Percentiles rank a stretch among this genome's conserved stretches.
phyloP scores from a whole-genome alignment of 2,329 filamentous ascomycete genomes.

The Paraconiothyrium sp. region DNA sequence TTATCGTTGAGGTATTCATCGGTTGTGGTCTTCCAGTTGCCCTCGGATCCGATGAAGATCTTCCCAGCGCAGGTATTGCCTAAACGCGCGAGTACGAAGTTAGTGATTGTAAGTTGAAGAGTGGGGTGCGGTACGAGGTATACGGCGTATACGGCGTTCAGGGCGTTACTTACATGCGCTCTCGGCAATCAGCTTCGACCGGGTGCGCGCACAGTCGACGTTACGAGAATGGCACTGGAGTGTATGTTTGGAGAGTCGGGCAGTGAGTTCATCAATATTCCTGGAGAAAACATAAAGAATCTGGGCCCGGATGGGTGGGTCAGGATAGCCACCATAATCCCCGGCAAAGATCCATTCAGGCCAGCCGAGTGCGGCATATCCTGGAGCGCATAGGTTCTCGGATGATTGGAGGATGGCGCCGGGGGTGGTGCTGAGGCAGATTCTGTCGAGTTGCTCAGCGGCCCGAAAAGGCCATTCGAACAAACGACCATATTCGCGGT shows the following conservation, averaged over 20 bases:
- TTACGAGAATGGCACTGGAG: neutral
- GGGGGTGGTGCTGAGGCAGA: conserved; percentile 4
- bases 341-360: conserved; percentile 19
- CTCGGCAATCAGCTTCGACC: conserved; percentile 14
- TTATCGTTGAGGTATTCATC: conserved; percentile 18
- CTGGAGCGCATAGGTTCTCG: conserved; percentile 21
- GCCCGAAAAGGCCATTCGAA: conserved; percentile 8
- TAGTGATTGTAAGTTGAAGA: too few relatives aligned
- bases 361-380: conserved; percentile 19
- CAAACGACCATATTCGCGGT: neutral
- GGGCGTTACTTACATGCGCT: conserved; percentile 10
- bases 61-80: conserved; percentile 19
- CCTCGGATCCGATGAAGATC: conserved; percentile 19
- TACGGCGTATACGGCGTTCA: too few relatives aligned
- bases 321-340: neutral
- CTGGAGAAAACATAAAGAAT: conserved; percentile 19
- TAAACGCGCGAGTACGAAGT: too few relatives aligned
- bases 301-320: neutral
- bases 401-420: neutral
- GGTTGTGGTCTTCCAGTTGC: conserved; percentile 18
- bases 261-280: conserved; percentile 15
- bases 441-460: neutral
- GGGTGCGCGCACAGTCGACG: conserved; percentile 2
- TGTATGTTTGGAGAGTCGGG: neutral
- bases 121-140: too few relatives aligned